Evolutionary conservation across 352 stramenopile species (phyloP).

Genomic region (Elongisporangium undulatum): DNA sequence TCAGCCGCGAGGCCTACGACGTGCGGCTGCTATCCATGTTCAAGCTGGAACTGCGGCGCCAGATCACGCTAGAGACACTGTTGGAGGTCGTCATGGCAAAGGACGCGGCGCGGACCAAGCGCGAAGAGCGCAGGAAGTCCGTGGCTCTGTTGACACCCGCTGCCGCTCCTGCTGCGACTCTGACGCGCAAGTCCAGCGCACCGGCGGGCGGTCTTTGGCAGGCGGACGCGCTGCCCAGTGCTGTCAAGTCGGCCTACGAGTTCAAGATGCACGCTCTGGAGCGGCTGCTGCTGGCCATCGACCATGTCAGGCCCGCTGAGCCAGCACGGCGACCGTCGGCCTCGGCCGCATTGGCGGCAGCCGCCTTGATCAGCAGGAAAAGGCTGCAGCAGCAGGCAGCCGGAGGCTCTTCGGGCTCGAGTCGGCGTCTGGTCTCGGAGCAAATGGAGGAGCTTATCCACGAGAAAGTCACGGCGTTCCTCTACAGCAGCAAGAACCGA

Average conservation of each 20-base stretch:
- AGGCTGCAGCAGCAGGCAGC: background rate
- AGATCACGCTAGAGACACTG: slow-evolving; percentile 48
- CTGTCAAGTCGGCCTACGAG: slow-evolving; percentile 30
- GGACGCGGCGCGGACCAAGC: slow-evolving; percentile 9
- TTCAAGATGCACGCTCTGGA: slow-evolving; percentile 66
- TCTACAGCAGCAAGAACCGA: slow-evolving; percentile 43
- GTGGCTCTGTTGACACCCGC: background rate
- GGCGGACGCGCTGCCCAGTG: background rate
- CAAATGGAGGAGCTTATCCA: slow-evolving; percentile 35
- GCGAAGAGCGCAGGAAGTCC: slow-evolving; percentile 7
- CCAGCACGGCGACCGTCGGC: background rate
- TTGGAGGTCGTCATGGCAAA: slow-evolving; percentile 26
- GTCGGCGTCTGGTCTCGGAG: slow-evolving; percentile 16
- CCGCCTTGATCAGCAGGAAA: slow-evolving; percentile 10
- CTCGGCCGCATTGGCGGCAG: background rate
- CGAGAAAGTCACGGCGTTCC: slow-evolving; percentile 42
- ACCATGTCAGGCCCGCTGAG: background rate
- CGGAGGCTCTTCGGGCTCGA: background rate
- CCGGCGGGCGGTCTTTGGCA: background rate
- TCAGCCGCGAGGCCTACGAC: slow-evolving; percentile 34
- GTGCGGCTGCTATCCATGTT: slow-evolving; percentile 56
- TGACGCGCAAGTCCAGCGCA: background rate
- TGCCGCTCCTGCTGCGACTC: background rate
- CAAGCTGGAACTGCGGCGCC: slow-evolving; percentile 48
- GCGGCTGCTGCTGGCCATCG: slow-evolving; percentile 18